Evolutionary conservation across 495 filamentous ascomycete genomes (phyloP), one percentile per base, ranked within the genome.

Genomic region (Chaetomium cochliodes): DNA sequence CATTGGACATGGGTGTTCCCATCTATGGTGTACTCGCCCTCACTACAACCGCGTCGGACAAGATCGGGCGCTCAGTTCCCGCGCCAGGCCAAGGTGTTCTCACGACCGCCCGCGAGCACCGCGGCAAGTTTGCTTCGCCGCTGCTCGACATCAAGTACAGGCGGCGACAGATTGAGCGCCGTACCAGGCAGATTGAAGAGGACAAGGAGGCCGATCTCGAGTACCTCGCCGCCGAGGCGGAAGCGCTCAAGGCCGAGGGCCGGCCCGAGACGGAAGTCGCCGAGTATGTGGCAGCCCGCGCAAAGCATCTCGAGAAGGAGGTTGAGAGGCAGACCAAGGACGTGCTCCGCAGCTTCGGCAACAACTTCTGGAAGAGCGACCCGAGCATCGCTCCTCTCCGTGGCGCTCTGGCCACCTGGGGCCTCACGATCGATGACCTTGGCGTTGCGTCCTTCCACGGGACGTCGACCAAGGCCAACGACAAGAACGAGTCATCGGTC

Each of bases 401-500:
- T 67, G 94, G 96, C 71, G 90, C 94, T 44, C 85, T 98, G 58
- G 94, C 94, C 44, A 97, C 93, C 16, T 99, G 94, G 94, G 93
- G 92, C 74, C 86, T 99, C 46, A 98, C 94, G 18, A 92, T 99
- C 68, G 96, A 99, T 74, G 94, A 99, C 69, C 86, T 99, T 55
- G 88, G 78, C 64, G 92, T 98, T 54, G 93, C 93, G 9, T 98
- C 94, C 23, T 99, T 98, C 90, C 94, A 99, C 79, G 94, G 94
- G 66, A 99, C 94, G 33, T 97, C 93, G 23, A 99, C 94, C 44
- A 92, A 96, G 64, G 94, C 94, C 61, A 99, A 99, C 73, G 94
- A 99, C 82, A 99, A 99, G 87, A 99, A 99, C 76, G 94, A 99
- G 77, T 97, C 94, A 30, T 92, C 94, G 63, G 93, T 96, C 72